Evolutionary conservation across 805 yeast species (phyloP).

Genomic region (Metschnikowia similis): DNA sequence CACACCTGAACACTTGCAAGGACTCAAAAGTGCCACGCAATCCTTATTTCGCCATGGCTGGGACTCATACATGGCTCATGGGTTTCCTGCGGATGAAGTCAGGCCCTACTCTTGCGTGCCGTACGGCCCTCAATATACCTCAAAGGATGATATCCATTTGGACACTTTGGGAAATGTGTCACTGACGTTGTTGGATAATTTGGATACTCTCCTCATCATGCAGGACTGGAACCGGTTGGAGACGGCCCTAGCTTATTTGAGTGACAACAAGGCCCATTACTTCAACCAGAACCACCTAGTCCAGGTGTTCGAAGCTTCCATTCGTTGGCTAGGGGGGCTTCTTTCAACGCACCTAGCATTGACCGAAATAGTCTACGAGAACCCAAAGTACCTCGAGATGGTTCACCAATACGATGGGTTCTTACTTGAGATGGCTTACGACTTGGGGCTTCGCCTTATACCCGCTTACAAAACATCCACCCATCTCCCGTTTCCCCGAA

Average conservation of each 20-base stretch:
- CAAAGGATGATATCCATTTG: slow-evolving; percentile 56
- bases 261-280: slow-evolving; percentile 35
- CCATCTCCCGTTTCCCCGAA: slow-evolving; percentile 75
- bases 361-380: slow-evolving; percentile 21
- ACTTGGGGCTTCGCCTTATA: slow-evolving; percentile 66
- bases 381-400: slow-evolving; percentile 9
- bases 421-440: slow-evolving; percentile 65
- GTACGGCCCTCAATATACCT: slow-evolving; percentile 56
- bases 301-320: slow-evolving; percentile 85
- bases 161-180: slow-evolving; percentile 86
- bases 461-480: slow-evolving; percentile 64
- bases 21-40: slow-evolving; percentile 44
- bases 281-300: slow-evolving; percentile 67
- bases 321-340: slow-evolving; percentile 78
- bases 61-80: slow-evolving; percentile 61
- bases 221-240: slow-evolving; percentile 57
- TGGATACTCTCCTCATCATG: slow-evolving; percentile 75
- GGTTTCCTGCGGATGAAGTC: slow-evolving; percentile 81
- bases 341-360: slow-evolving; percentile 65
- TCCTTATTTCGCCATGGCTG: slow-evolving; percentile 70
- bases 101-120: slow-evolving; percentile 69
- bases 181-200: slow-evolving; percentile 69
- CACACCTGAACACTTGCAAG: slow-evolving; percentile 33
- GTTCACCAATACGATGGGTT: slow-evolving; percentile 59
- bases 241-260: slow-evolving; percentile 24